Evolutionary conservation across 2,329 filamentous ascomycete genomes (phyloP).

Genomic region (Dactylella cylindrospora): DNA sequence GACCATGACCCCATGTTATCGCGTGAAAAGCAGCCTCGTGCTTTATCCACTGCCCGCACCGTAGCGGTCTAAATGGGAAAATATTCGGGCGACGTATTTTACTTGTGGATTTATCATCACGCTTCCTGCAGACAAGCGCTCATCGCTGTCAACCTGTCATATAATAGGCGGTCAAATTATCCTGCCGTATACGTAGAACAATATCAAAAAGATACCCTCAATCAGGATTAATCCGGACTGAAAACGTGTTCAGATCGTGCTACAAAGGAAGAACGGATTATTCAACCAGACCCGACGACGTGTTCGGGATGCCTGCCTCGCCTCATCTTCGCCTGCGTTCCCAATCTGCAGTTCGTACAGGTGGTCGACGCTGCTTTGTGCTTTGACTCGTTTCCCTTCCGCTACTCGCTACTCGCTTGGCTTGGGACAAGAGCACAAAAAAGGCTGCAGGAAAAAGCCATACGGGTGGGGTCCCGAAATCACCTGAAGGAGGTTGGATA

Average conservation of each 20-base stretch:
- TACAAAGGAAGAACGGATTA: no score
- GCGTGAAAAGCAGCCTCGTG: constrained; percentile 8
- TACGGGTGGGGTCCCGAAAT: constrained; percentile 41
- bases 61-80: constrained; percentile 5
- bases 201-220: background rate
- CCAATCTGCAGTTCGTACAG: no score
- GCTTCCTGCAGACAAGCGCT: background rate
- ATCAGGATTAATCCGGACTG: no score
- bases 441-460: constrained; percentile 38
- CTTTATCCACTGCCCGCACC: background rate
- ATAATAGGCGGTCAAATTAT: no score
- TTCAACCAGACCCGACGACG: no score
- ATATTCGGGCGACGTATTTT: background rate
- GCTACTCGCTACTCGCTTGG: constrained; percentile 42
- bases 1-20: constrained; percentile 6
- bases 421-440: constrained; percentile 27
- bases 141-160: background rate
- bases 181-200: no score
- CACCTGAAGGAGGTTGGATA: no score
- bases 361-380: no score
- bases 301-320: no score
- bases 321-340: no score
- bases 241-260: no score
- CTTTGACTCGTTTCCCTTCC: constrained; percentile 28
- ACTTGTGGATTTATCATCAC: constrained; percentile 19